A percentile compares a stretch with the other conserved stretches of the same genome.
Evolutionary conservation across 441 rosid genomes (phyloP).

Genomic region (Corymbia calophylla): DNA sequence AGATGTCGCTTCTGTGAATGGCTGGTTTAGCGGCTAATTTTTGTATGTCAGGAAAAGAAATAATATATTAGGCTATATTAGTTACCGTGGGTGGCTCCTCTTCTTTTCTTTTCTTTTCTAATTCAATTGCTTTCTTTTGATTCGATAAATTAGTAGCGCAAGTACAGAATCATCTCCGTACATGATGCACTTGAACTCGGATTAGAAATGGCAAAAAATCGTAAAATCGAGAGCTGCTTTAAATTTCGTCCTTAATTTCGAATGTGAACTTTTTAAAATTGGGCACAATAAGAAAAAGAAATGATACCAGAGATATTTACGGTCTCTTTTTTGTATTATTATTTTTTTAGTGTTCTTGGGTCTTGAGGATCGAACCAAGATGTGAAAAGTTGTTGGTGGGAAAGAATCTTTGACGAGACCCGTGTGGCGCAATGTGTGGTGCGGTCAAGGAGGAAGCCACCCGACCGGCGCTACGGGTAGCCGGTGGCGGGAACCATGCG

Average conservation of each 20-base stretch:
- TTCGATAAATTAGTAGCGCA: neutral
- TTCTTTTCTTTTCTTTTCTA: too few species aligned
- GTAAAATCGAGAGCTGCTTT: neutral
- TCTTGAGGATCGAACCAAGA: neutral
- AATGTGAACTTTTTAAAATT: neutral
- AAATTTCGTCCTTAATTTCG: neutral
- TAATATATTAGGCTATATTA: too few species aligned
- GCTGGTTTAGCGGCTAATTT: constrained; percentile 28
- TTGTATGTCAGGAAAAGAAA: constrained; percentile 28
- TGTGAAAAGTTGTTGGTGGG: neutral
- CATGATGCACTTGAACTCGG: too few species aligned
- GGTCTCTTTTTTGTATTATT: too few species aligned
- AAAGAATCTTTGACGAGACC: too few species aligned
- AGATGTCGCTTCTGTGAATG: neutral
- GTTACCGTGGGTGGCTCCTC: too few species aligned
- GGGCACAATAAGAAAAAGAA: too few species aligned
- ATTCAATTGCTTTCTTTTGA: neutral
- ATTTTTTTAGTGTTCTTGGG: rapidly evolving
- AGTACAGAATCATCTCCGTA: neutral
- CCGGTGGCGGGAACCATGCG: neutral
- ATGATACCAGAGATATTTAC: neutral
- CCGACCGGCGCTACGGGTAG: too few species aligned
- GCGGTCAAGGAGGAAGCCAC: neutral
- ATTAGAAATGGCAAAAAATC: neutral
- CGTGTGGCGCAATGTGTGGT: too few species aligned